Conservation (phyloP, 345 rosid species). For the Arabis hirsuta region DNA sequence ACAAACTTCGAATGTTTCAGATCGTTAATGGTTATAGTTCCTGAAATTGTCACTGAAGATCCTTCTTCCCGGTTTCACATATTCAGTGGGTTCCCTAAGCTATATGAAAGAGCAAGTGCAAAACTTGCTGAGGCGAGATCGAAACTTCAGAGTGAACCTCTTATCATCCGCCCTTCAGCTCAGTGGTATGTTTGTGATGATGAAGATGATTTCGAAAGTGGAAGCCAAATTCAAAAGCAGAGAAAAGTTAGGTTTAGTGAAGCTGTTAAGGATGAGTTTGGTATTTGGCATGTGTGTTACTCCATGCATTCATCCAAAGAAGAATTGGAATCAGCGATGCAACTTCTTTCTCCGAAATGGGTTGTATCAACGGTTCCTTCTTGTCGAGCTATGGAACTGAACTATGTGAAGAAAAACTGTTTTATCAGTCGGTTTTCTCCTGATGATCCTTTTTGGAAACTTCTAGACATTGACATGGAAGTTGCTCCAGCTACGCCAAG, state of each 20-base stretch:
- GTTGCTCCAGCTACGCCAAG: constrained; percentile 41
- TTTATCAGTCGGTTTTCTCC: constrained; percentile 48
- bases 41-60: constrained; percentile 69
- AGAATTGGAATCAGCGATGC: constrained; percentile 77
- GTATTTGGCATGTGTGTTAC: constrained; percentile 92
- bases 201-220: constrained; percentile 49
- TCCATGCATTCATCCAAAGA: constrained; percentile 87
- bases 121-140: constrained; percentile 69
- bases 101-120: constrained; percentile 66
- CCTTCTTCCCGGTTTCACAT: constrained; percentile 72
- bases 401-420: constrained; percentile 68
- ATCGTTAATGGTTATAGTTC: constrained; percentile 54
- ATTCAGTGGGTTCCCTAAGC: constrained; percentile 73
- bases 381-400: constrained; percentile 77
- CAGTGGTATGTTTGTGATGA: constrained; percentile 86
- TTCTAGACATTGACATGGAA: constrained; percentile 62
- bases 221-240: constrained; percentile 40
- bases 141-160: constrained; percentile 65
- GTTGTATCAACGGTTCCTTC: constrained; percentile 83
- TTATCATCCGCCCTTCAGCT: constrained; percentile 80
- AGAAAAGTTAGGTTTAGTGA: constrained; percentile 60
- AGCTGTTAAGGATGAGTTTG: constrained; percentile 74
- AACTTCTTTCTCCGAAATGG: constrained; percentile 71
- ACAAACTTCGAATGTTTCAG: constrained; percentile 55
- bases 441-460: constrained; percentile 78